Evolutionary conservation across 768 basidiomycete species (phyloP).

Genomic region (Pleurotus cornucopiae): DNA sequence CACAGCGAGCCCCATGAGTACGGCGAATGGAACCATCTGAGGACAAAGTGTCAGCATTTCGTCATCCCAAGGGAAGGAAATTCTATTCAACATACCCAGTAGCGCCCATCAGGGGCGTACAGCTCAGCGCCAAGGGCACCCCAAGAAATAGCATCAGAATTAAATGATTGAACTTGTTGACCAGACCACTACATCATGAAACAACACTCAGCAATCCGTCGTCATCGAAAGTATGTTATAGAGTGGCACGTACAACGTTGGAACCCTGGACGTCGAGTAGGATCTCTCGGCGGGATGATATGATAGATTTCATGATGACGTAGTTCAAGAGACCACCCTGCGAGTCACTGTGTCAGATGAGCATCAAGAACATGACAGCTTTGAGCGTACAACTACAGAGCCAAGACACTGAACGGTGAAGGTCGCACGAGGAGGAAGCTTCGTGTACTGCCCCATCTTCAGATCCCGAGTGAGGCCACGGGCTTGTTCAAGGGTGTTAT

Average conservation of each 20-base stretch:
- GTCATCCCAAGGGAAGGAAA: too few relatives aligned
- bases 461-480: constrained; percentile 50
- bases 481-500: constrained; percentile 44
- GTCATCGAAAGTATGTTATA: constrained; percentile 15
- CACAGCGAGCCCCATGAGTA: constrained; percentile 45
- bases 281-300: constrained; percentile 41
- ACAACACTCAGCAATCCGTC: neutral
- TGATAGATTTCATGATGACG: constrained; percentile 55
- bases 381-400: constrained; percentile 43
- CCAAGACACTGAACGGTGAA: constrained; percentile 58
- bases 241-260: constrained; percentile 41
- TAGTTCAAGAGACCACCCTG: constrained; percentile 37
- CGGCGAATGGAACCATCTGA: constrained; percentile 41
- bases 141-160: constrained; percentile 52
- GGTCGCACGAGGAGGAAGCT: constrained; percentile 61
- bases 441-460: constrained; percentile 51
- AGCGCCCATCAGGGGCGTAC: constrained; percentile 41
- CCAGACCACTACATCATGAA: constrained; percentile 40
- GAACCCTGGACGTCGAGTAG: constrained; percentile 48
- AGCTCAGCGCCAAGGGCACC: constrained; percentile 48
- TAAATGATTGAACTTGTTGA: constrained; percentile 36
- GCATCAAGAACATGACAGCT: constrained; percentile 7
- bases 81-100: constrained; percentile 37
- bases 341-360: neutral
- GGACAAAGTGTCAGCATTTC: too few relatives aligned